These are phyloP conservation scores for Yamadazyma conglobata DNA, from an alignment of 1,139 yeast genomes.

Conservation along the genomic window DNA sequence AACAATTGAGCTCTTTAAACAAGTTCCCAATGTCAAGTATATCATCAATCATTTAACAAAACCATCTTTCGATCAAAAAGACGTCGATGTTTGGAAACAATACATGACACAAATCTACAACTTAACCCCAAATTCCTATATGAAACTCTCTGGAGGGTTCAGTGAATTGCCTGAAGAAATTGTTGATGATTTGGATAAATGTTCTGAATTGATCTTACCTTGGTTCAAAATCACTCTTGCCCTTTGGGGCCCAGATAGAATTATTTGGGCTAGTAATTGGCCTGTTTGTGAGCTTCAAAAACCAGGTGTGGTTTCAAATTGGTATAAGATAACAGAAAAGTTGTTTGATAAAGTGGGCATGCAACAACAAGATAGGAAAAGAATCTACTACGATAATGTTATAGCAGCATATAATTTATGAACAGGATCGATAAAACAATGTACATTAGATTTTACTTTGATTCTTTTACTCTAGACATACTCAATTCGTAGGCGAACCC, in stretches of 20 bases:
- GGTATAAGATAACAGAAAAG: constrained; percentile 17
- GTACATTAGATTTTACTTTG: neutral
- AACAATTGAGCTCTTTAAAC: constrained; percentile 17
- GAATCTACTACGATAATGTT: constrained; percentile 12
- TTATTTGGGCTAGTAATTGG: constrained; percentile 45
- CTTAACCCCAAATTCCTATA: constrained; percentile 22
- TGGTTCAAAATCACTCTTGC: constrained; percentile 26
- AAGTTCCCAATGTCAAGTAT: constrained; percentile 22
- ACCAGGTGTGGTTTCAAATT: constrained; percentile 13
- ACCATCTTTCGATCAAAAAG: constrained; percentile 24
- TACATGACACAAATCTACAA: constrained; percentile 19
- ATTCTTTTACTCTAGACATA: constrained; percentile 2
- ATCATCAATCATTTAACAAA: constrained; percentile 39
- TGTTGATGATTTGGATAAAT: constrained; percentile 11
- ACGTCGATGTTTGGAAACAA: constrained; percentile 18
- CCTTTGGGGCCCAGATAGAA: constrained; percentile 26
- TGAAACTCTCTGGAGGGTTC: constrained; percentile 41
- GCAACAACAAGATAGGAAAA: constrained; percentile 9
- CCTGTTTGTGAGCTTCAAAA: constrained; percentile 30
- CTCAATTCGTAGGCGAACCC: constrained; percentile 10
- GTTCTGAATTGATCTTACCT: constrained; percentile 23
- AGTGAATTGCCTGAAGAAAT: constrained; percentile 27
- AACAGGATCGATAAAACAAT: neutral
- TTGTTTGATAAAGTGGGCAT: constrained; percentile 15
- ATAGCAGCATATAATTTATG: constrained; percentile 13